Base-by-base conservation (phyloP, 192 early-diverging fungal species). In the Geranomyces variabilis region DNA sequence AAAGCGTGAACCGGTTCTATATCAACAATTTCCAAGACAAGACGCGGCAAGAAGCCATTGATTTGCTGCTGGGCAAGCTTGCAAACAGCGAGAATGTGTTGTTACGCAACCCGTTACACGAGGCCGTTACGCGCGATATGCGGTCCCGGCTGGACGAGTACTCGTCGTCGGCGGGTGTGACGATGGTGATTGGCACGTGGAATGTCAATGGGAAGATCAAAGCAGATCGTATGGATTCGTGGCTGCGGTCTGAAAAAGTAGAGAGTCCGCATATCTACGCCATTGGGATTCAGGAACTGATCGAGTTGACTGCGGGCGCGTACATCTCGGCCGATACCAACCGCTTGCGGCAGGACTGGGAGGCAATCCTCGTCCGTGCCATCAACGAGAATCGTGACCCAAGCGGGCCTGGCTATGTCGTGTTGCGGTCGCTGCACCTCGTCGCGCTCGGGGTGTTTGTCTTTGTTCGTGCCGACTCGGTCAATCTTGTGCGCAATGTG, bases 21-120 rank as follows among this genome's bases (percentile, higher is more conserved):
- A 94, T 96, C 75, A 96, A 95, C 79, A 97, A 94, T 67, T 95
- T 99, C 67, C 90, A 94, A 71, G 98, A 99, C 82, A 94, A 94
- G 67, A 86, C 85, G 46, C 36, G 72, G 59, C 98, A 99, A 77
- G 92, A 93, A 76, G 87, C 91, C 19, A 98, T 99, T 62, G 95
- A 98, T 49, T 66, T 90, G 28, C 74, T 99, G 1, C 79, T 98
- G 55, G 96, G 90, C 12, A 85, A 80, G 49, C 28, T 65, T 19
- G 69, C 59, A n/a, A 46, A 36, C 46, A 17, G 63, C 10, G 70
- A 76, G 14, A 67, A 49, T 24, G 47, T 80, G 17, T 67, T 83
- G 9, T 48, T 85, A 22, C 75, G 69, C 22, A 81, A 83, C 45
- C 68, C 78, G n/a, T 19, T 80, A n/a, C 73, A 70, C 26, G 66